Evolutionary conservation across 2,329 filamentous ascomycete genomes (phyloP), one percentile per base, ranked within the genome.

Genomic region (Pestalotiopsis sp.): DNA sequence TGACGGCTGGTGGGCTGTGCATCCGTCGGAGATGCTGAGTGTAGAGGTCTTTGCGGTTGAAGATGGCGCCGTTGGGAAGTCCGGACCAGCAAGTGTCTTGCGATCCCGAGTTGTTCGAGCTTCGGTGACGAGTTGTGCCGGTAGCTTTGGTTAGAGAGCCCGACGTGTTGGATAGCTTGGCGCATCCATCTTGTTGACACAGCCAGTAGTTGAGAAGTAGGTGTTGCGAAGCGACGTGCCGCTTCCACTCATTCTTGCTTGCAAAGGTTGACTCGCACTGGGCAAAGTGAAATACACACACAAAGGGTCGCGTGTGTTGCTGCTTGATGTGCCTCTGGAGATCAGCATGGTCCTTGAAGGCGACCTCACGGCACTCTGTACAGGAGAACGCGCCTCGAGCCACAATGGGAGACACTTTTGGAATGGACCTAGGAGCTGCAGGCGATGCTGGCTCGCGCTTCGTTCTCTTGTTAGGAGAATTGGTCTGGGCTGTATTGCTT

Each of bases 241-340:
- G 90, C 80, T 98, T 98, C 95, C 95, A 98, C 79, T 98, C 95
- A 77, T 97, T 97, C 82, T 97, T 97, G 73, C 87, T 91, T 3
- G 87, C 86, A 76, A 97, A 97, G 0, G 86, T 90, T 3, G 90
- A 88, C 0, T 71, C 73, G 81, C 95, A 98, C 45, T 92, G 92
- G 69, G 94, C 96, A 67, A 89, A 90, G 41, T 88, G 83, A 78
- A 98, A 94, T 67, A 93, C 89, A 79, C 95, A 98, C 23, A 86
- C 84, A 75, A 95, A 96, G 0, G 89, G 86, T 1, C 88, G 86
- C 2, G 83, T 86, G 74, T 91, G 89, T 36, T 84, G 79, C 67
- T 83, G 83, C 69, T 85, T 85, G 73, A 83, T 79, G 74, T 90
- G 86, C 65, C 80, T 83, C 61, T 86, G 80, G 2, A 89, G 83